These are phyloP conservation scores for Entelexis paramagnoliae DNA, from an alignment of 1,139 yeast genomes.

Conservation along the genomic window DNA sequence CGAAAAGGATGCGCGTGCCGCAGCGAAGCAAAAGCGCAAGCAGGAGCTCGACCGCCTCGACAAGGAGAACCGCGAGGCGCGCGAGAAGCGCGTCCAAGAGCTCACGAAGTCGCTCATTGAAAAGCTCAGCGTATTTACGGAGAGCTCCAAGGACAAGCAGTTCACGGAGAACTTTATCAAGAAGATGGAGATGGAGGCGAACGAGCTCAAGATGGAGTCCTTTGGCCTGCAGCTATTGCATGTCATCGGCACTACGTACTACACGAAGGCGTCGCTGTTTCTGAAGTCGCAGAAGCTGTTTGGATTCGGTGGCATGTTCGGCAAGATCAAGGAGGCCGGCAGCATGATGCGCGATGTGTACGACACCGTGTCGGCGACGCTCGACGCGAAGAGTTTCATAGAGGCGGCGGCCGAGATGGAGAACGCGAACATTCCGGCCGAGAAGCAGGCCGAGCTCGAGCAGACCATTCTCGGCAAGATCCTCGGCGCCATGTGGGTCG, in stretches of 20 bases:
- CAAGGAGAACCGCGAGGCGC: constrained; percentile 61
- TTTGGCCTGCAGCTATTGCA: constrained; percentile 87
- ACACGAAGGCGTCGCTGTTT: constrained; percentile 50
- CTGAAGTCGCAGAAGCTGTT: constrained; percentile 63
- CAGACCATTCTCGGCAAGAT: constrained; percentile 81
- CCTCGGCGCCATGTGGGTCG: constrained; percentile 93
- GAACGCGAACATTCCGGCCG: constrained; percentile 57
- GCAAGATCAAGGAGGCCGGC: constrained; percentile 78
- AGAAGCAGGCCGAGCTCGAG: constrained; percentile 78
- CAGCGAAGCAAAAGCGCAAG: constrained; percentile 36
- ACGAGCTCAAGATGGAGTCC: constrained; percentile 81
- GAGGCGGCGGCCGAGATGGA: constrained; percentile 51
- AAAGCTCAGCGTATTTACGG: constrained; percentile 67
- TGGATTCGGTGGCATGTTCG: constrained; percentile 78
- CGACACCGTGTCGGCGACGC: constrained; percentile 71
- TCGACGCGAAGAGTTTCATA: constrained; percentile 81
- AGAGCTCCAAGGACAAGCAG: constrained; percentile 62
- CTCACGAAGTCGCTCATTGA: constrained; percentile 56
- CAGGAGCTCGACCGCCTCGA: constrained; percentile 68
- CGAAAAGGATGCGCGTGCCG: constrained; percentile 35
- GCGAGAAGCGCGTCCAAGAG: constrained; percentile 59
- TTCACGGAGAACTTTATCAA: constrained; percentile 58
- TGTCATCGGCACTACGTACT: constrained; percentile 70
- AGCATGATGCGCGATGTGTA: constrained; percentile 77
- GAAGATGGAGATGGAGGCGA: constrained; percentile 74